Base-by-base conservation (phyloP, 441 rosid genomes). In the Mallotus japonicus region DNA sequence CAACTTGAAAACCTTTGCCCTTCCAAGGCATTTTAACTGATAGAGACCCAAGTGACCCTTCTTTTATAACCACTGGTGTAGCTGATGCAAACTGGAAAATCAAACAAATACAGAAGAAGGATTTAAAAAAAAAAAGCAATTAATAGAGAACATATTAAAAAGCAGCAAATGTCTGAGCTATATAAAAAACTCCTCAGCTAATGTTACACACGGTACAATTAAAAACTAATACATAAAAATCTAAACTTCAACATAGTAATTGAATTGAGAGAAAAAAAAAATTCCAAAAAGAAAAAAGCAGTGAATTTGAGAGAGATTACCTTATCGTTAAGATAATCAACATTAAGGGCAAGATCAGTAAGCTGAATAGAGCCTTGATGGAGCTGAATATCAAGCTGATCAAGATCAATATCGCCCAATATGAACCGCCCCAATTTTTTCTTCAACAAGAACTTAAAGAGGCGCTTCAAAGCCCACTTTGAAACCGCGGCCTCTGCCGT, bases 351-450 rank as follows among this genome's bases (percentile, higher is more conserved):
- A 50, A 95, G 89, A 76, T 95, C 99, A 75, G 47, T 75, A 74
- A 95, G 97, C 82, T 87, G 97, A 71, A 93, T 81, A 3, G 86
- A 84, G 62, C 99, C 98, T 28, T 93, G 81, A 1, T 84, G 50
- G 61, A 96, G 97, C 89, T 93, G 99, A 73, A 96, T 87, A 78
- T 93, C 98, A 20, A 96, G 98, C 83, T 96, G 98, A 67, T 89
- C 92, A 71, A 92, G 87, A 82, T 93, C 97, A 69, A 96, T 92
- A 77, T 96, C 99, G 2, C 97, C 99, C 46, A 89, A 79, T 37
- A 96, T 84, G 49, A 96, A 86, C 75, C 87, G 80, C 46, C 99
- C 99, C 61, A 96, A 67, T 73, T 93, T 96, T 90, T 96, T 96
- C 96, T 92, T 95, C 83, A 95, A 75, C 28, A 96, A 40, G 76